Conservation (phyloP, 2,329 filamentous ascomycete genomes). For the Diaporthe ampelina region DNA sequence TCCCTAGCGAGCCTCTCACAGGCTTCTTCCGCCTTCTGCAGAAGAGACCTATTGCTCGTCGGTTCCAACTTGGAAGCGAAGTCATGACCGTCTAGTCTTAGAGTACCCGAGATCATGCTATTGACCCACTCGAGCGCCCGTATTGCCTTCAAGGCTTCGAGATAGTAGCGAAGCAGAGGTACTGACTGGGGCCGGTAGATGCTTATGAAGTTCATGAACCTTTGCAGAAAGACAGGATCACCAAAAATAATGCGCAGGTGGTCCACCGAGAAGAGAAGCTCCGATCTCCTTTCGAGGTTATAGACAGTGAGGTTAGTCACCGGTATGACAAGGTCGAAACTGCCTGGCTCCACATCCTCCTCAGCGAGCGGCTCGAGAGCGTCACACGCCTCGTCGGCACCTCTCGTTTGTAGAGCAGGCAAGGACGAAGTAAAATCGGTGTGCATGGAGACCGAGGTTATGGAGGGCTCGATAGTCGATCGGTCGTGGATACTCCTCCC, state of each 20-base stretch:
- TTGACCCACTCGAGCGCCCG: conserved; percentile 80
- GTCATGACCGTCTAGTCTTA: conserved; percentile 66
- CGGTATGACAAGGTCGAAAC: conserved; percentile 61
- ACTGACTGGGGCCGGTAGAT: conserved; percentile 72
- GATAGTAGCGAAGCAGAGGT: conserved; percentile 77
- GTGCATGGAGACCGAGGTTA: conserved; percentile 40
- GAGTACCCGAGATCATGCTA: conserved; percentile 72
- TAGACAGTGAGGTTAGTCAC: conserved; percentile 52
- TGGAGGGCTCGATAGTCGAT: conserved; percentile 37
- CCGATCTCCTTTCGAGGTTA: conserved; percentile 67
- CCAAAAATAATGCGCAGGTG: conserved; percentile 54
- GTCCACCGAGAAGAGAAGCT: conserved; percentile 68
- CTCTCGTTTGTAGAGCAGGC: conserved; percentile 59
- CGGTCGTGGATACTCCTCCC: conserved; percentile 5
- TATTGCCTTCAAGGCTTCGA: conserved; percentile 79
- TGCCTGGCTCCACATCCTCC: conserved; percentile 64
- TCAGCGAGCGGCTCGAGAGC: conserved; percentile 60
- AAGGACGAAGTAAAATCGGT: conserved; percentile 40
- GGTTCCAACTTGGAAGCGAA: conserved; percentile 64
- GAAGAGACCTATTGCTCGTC: conserved; percentile 70
- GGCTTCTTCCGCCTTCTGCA: conserved; percentile 74
- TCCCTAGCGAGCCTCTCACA: conserved; percentile 76
- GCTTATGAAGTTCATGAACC: conserved; percentile 77
- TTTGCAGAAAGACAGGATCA: conserved; percentile 51
- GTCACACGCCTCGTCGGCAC: conserved; percentile 66